phyloP scores from a whole-genome alignment of 1,284 basidiomycete species.

The Papiliotrema laurentii region DNA sequence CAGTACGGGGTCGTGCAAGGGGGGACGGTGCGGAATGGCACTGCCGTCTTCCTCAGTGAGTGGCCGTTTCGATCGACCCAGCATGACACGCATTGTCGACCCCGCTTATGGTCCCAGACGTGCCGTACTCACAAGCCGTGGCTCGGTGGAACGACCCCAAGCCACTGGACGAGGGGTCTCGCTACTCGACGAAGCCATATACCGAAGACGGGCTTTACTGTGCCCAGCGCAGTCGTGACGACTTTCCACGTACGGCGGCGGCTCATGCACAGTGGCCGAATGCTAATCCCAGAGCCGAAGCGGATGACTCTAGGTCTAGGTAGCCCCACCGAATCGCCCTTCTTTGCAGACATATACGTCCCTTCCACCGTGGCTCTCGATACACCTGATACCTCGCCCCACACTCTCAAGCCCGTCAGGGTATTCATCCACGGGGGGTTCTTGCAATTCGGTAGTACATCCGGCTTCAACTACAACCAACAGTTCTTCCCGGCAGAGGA shows the following conservation, averaged over 20 bases:
- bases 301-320: slow-evolving; percentile 57
- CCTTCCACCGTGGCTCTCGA: slow-evolving; percentile 52
- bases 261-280: slow-evolving; percentile 16
- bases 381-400: slow-evolving; percentile 27
- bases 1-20: slow-evolving; percentile 24
- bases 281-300: too few species aligned
- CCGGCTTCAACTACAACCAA: slow-evolving; percentile 53
- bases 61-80: not conserved
- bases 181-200: slow-evolving; percentile 60
- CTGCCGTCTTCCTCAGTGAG: slow-evolving; percentile 37
- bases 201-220: slow-evolving; percentile 54
- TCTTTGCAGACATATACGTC: slow-evolving; percentile 65
- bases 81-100: not conserved
- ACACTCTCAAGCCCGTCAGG: slow-evolving; percentile 64
- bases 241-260: slow-evolving; percentile 17
- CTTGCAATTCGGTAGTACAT: slow-evolving; percentile 69
- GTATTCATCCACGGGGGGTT: slow-evolving; percentile 75
- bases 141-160: slow-evolving; percentile 60
- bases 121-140: slow-evolving; percentile 66
- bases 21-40: slow-evolving; percentile 27
- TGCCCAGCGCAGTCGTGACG: slow-evolving; percentile 29
- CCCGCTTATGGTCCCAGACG: slow-evolving; percentile 53
- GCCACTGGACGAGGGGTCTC: slow-evolving; percentile 55
- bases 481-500: slow-evolving; percentile 63
- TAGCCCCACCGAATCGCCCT: slow-evolving; percentile 66